These are phyloP conservation scores for Tolypocladium tropicale DNA, from an alignment of 2,329 filamentous ascomycete species.

Conservation along the genomic window DNA sequence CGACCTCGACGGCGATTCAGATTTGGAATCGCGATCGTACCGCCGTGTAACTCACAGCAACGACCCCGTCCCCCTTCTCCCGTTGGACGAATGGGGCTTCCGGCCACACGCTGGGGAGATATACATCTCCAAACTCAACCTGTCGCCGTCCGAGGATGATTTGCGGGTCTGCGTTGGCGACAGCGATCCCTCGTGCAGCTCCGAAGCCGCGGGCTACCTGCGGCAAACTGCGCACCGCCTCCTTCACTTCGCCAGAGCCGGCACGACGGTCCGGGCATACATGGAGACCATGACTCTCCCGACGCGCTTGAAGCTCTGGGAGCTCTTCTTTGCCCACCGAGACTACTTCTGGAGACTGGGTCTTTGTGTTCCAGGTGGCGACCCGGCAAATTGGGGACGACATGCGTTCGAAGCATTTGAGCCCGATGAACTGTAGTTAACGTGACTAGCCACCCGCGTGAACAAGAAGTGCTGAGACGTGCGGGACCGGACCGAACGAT, in stretches of 20 bases:
- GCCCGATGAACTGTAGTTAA: constrained; percentile 25
- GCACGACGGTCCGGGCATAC: constrained; percentile 13
- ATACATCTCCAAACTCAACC: constrained; percentile 61
- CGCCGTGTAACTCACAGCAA: constrained; percentile 75
- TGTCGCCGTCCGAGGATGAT: constrained; percentile 60
- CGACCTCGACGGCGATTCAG: constrained; percentile 22
- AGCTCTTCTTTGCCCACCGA: constrained; percentile 83
- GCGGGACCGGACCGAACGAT: neutral
- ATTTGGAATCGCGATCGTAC: constrained; percentile 36
- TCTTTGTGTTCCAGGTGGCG: constrained; percentile 74
- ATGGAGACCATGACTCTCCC: constrained; percentile 37
- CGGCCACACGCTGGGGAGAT: constrained; percentile 77
- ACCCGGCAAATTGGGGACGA: constrained; percentile 56
- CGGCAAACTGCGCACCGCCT: constrained; percentile 15
- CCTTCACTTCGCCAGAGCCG: constrained; percentile 12
- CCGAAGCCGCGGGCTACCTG: constrained; percentile 38
- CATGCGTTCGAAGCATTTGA: constrained; percentile 28
- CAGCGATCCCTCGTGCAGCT: constrained; percentile 61
- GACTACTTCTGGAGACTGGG: constrained; percentile 97
- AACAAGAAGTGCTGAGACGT: no score
- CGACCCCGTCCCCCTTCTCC: constrained; percentile 83
- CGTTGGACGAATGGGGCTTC: constrained; percentile 82
- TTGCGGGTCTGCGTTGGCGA: constrained; percentile 63
- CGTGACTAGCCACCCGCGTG: no score
- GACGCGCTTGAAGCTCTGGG: constrained; percentile 67